Evolutionary conservation across 805 yeast species (phyloP).

Genomic region (Priceomyces medius): DNA sequence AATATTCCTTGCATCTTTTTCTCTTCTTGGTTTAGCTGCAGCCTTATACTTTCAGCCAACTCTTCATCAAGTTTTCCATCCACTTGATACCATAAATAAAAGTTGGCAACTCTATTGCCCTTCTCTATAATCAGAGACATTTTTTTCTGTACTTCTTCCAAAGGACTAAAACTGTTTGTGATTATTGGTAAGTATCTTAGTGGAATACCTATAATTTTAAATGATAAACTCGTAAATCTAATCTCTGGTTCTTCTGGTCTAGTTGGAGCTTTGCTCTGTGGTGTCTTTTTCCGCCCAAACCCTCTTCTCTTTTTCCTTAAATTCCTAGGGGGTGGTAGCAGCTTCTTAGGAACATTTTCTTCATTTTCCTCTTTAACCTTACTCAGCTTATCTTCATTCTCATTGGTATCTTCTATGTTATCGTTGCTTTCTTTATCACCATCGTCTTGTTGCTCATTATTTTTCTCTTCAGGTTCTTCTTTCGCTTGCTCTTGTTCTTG

Average conservation of each 20-base stretch:
- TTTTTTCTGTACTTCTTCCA: conserved; percentile 51
- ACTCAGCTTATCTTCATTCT: conserved; percentile 15
- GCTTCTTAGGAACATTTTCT: conserved; percentile 8
- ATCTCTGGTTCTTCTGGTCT: conserved; percentile 45
- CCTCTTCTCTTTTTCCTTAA: conserved; percentile 15
- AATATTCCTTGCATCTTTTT: conserved; percentile 41
- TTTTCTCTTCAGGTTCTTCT: conserved; percentile 21
- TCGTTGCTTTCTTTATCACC: conserved; percentile 11
- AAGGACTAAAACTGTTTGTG: conserved; percentile 59
- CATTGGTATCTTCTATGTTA: not conserved
- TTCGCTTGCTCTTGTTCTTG: conserved; percentile 17
- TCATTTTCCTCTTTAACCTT: conserved; percentile 13
- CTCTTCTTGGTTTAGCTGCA: conserved; percentile 55
- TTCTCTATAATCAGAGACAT: conserved; percentile 61
- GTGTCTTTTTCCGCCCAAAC: conserved; percentile 7
- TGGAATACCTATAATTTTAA: conserved; percentile 66
- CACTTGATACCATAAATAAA: conserved; percentile 79
- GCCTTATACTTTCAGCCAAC: conserved; percentile 62
- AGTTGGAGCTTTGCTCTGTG: conserved; percentile 23
- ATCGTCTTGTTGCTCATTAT: conserved; percentile 11
- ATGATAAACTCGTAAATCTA: conserved; percentile 60
- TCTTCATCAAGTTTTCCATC: conserved; percentile 71
- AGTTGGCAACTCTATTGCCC: conserved; percentile 61
- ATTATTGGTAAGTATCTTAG: conserved; percentile 62
- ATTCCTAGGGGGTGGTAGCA: conserved; percentile 16